Conservation (phyloP, 331 rosid species). For the Telfairia occidentalis region DNA sequence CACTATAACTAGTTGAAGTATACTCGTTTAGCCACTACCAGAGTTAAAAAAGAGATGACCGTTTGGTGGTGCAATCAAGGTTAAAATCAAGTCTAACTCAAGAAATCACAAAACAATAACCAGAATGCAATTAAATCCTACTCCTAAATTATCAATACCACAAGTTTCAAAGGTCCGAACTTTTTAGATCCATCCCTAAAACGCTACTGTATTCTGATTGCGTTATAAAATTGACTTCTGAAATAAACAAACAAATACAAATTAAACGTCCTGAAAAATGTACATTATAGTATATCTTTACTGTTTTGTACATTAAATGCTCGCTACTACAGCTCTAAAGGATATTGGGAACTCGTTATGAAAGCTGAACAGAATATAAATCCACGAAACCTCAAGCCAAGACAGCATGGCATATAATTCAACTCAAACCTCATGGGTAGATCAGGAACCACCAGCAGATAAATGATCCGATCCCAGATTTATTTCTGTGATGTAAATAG, state of each 20-base stretch:
- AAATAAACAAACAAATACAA: background rate
- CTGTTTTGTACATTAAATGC: constrained; percentile 2
- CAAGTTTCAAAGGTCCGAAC: no score
- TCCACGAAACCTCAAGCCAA: background rate
- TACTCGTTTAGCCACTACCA: no score
- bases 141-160: no score
- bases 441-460: constrained; percentile 26
- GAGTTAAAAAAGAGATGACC: no score
- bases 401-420: background rate
- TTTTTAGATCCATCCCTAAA: no score
- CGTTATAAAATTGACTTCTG: background rate
- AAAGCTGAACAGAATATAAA: background rate
- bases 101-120: no score
- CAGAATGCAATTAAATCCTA: no score
- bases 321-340: background rate
- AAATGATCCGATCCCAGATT: constrained; percentile 36
- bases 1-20: no score
- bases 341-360: background rate
- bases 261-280: background rate
- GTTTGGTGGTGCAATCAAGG: no score
- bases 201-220: no score
- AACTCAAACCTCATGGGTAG: constrained; percentile 29
- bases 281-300: background rate
- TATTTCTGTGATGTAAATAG: constrained; percentile 52
- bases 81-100: no score